Percentiles rank a stretch among this genome's conserved stretches.
These are phyloP conservation scores for Aspergillus kassunensis DNA, from an alignment of 495 filamentous ascomycete genomes.

Conservation along the genomic window DNA sequence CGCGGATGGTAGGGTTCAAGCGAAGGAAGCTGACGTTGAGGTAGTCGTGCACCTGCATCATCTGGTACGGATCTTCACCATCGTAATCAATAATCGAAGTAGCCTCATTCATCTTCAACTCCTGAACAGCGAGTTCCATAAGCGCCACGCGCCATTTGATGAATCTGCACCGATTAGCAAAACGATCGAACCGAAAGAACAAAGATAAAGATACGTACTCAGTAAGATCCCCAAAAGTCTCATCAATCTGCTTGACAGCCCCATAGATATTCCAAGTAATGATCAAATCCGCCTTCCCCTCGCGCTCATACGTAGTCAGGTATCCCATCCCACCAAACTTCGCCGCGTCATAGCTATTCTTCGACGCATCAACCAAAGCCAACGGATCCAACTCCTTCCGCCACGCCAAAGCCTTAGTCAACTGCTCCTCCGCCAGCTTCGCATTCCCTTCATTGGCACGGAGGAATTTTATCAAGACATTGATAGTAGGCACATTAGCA, in stretches of 20 bases:
- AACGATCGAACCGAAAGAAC: background rate
- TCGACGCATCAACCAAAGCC: slow-evolving; percentile 34
- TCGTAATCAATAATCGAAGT: slow-evolving; percentile 70
- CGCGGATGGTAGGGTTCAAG: slow-evolving; percentile 61
- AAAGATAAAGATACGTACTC: slow-evolving; percentile 52
- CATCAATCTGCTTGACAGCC: slow-evolving; percentile 62
- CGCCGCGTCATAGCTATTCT: slow-evolving; percentile 44
- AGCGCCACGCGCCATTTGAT: slow-evolving; percentile 80
- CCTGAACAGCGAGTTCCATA: slow-evolving; percentile 75
- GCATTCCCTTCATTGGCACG: slow-evolving; percentile 79
- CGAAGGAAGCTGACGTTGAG: slow-evolving; percentile 75
- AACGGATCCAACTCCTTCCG: slow-evolving; percentile 59
- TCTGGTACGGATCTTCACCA: slow-evolving; percentile 75
- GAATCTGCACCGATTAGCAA: slow-evolving; percentile 51
- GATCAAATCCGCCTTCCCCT: slow-evolving; percentile 41
- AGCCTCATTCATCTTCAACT: slow-evolving; percentile 62
- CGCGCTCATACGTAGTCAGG: slow-evolving; percentile 41
- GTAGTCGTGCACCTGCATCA: slow-evolving; percentile 90
- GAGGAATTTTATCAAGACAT: slow-evolving; percentile 86
- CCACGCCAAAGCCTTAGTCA: slow-evolving; percentile 76
- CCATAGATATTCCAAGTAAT: slow-evolving; percentile 88
- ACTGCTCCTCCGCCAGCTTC: slow-evolving; percentile 65
- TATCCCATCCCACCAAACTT: slow-evolving; percentile 52
- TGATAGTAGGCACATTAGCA: slow-evolving; percentile 64
- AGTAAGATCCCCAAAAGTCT: slow-evolving; percentile 71